Percentiles rank a stretch among this genome's conserved stretches.
Conservation (phyloP, 2,329 filamentous ascomycete genomes). For the Pestalotiopsis sp. region DNA sequence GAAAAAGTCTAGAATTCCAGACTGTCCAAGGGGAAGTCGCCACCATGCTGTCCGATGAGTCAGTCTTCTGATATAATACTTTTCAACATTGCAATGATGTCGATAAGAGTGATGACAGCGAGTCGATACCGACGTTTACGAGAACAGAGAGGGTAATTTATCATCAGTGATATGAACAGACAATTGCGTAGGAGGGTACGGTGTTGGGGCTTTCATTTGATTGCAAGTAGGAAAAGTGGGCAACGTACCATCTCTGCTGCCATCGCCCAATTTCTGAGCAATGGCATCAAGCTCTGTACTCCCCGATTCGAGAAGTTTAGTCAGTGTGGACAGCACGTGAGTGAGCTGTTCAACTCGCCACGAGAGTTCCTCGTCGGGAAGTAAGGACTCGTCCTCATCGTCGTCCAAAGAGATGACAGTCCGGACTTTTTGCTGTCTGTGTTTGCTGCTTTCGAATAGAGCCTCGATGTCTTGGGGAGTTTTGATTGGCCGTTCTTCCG, state of each 20-base stretch:
- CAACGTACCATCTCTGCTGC: conserved; percentile 55
- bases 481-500: conserved; percentile 22
- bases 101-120: background rate
- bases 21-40: conserved; percentile 58
- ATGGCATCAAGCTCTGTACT: conserved; percentile 45
- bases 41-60: conserved; percentile 47
- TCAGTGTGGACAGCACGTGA: conserved; percentile 39
- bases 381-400: conserved; percentile 18
- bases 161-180: background rate
- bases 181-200: background rate
- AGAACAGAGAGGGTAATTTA: background rate
- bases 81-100: background rate
- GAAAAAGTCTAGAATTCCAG: conserved; percentile 60
- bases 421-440: conserved; percentile 14
- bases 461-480: conserved; percentile 38
- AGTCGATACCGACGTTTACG: background rate
- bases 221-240: background rate
- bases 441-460: conserved; percentile 36
- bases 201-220: background rate
- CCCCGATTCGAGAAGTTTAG: conserved; percentile 41
- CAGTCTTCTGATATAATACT: conserved; percentile 10
- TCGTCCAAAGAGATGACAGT: conserved; percentile 28
- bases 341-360: conserved; percentile 29
- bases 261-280: conserved; percentile 56
- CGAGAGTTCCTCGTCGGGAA: conserved; percentile 15